phyloP scores from a whole-genome alignment of 2,329 filamentous ascomycete genomes.

The Colletotrichum lini region DNA sequence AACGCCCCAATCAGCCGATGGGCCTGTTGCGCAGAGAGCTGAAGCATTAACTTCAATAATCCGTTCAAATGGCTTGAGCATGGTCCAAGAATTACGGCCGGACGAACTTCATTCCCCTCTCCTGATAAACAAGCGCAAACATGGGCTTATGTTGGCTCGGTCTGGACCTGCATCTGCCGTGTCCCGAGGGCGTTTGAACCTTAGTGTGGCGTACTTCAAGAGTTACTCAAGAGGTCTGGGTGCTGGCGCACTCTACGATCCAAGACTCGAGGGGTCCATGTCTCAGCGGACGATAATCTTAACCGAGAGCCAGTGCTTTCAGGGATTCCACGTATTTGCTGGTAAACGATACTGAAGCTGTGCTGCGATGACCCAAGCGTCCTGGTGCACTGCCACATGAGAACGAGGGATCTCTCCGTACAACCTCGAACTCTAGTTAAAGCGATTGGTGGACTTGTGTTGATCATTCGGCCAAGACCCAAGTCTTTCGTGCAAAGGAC shows the following conservation, averaged over 20 bases:
- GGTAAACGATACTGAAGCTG: neutral
- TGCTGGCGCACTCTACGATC: no score
- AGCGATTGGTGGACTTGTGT: no score
- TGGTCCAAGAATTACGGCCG: neutral
- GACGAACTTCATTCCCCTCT: neutral
- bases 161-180: neutral
- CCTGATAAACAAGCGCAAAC: neutral
- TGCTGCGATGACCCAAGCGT: neutral
- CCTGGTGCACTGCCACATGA: fast-evolving
- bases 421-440: neutral
- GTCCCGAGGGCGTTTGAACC: neutral
- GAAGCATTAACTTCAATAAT: neutral
- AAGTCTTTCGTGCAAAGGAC: no score
- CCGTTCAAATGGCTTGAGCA: neutral
- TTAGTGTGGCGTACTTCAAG: neutral
- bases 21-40: neutral
- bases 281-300: neutral
- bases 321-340: neutral
- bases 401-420: neutral
- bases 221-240: neutral
- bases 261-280: neutral
- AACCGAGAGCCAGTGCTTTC: neutral
- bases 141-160: neutral
- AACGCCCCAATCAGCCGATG: neutral
- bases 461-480: no score